Evolutionary conservation across 257 asterid species (phyloP), one percentile per base, ranked within the genome.

Genomic region (Leptodermis oblonga): DNA sequence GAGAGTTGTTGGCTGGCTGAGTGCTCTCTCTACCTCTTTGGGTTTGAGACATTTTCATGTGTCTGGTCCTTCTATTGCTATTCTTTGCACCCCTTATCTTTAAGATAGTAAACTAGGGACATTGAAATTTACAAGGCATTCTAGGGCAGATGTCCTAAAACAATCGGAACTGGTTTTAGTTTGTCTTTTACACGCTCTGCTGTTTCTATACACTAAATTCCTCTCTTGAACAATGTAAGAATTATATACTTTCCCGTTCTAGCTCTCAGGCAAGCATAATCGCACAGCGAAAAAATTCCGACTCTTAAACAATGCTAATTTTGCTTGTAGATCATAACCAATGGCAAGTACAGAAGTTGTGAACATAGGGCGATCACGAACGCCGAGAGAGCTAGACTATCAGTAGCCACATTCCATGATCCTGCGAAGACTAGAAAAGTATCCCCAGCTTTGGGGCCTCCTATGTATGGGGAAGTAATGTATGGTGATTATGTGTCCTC

Each of bases 361-460:
- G 74, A 53, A 71, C 97, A 93, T 72, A 86, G 96, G 59, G 97
- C 99, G 25, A 74, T 90, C 63, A 93, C 96, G 0, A 89, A 88
- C 67, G 73, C 87, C 53, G 73, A 72, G 65, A 87, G 63, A 51
- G 76, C 96, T 11, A 83, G 97, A 48, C 84, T 90, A 26, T 93
- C 99, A 52, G 86, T 89, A 37, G 95, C 99, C 51, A 86, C 99
- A 36, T 93, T 93, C 74, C 99, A 93, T 58, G 97, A 93, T 60
- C 97, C 96, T 42, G 88, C 92, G 11, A 93, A 86, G 58, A 78
- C 78, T 6, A 86, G 82, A 82, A 72, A 55, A 30, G 75, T 86
- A 68, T 46, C 73, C 54, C 95, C 97, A 9, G 96, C 77, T 62
- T 71, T 85, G 6, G 76, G 78, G 66, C 96, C 85, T 6, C 95